These are phyloP conservation scores for Talaromyces atroroseus DNA, from an alignment of 2,329 filamentous ascomycete genomes.

Conservation along the genomic window DNA sequence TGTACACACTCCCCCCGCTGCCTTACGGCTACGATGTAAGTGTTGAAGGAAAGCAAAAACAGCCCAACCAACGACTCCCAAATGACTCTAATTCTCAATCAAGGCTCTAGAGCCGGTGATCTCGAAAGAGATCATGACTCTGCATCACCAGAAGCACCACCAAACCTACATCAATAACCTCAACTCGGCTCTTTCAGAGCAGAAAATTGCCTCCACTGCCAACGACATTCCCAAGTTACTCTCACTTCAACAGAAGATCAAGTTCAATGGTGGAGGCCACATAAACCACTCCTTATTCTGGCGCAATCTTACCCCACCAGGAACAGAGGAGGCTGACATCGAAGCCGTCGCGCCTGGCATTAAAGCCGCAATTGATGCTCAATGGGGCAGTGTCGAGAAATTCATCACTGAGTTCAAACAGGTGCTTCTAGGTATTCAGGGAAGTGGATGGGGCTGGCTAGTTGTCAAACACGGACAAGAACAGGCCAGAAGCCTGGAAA, in stretches of 20 bases:
- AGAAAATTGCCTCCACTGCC: slow-evolving; percentile 51
- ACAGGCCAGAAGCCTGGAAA: slow-evolving; percentile 47
- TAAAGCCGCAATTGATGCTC: slow-evolving; percentile 54
- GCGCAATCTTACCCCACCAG: slow-evolving; percentile 67
- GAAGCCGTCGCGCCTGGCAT: slow-evolving; percentile 54
- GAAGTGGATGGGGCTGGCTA: slow-evolving; percentile 85
- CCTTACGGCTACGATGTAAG: slow-evolving; percentile 67
- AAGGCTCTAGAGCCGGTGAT: slow-evolving; percentile 72
- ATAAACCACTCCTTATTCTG: slow-evolving; percentile 93
- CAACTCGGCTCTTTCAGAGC: slow-evolving; percentile 68
- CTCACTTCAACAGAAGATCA: slow-evolving; percentile 64
- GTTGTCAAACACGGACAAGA: slow-evolving; percentile 58
- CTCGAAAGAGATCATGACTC: slow-evolving; percentile 87
- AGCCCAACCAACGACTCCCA: not conserved
- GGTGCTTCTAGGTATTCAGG: slow-evolving; percentile 66
- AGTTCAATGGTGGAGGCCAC: slow-evolving; percentile 87
- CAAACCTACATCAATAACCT: slow-evolving; percentile 86
- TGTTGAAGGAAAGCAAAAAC: slow-evolving; percentile 38
- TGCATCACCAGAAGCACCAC: slow-evolving; percentile 91
- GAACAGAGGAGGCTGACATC: slow-evolving; percentile 52
- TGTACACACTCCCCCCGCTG: slow-evolving; percentile 59
- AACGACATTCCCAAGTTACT: slow-evolving; percentile 61
- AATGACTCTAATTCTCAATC: not conserved
- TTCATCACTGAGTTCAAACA: slow-evolving; percentile 64
- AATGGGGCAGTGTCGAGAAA: slow-evolving; percentile 62